Conservation (phyloP, 176 grass and related monocot genomes). For the Lolium multiflorum region DNA sequence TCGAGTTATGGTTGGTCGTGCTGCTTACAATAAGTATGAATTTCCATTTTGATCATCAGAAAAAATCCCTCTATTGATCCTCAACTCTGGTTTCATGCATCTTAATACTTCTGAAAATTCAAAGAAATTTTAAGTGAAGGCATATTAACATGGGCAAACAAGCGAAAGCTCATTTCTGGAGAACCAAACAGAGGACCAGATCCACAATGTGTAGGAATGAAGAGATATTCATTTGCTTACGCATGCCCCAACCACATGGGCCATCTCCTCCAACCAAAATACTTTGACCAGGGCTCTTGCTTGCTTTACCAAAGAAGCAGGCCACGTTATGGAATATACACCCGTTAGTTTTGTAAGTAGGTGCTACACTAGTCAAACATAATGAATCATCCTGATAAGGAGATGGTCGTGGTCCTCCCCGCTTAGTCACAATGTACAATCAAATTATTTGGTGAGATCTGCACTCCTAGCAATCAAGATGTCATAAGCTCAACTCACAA, state of each 20-base stretch:
- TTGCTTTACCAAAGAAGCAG: neutral
- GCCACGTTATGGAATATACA: neutral
- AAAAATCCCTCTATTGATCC: neutral
- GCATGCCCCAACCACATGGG: neutral
- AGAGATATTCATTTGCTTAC: slow-evolving; percentile 4
- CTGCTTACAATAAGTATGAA: slow-evolving; percentile 91
- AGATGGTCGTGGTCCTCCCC: too few species aligned
- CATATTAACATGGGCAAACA: neutral
- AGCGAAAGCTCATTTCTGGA: slow-evolving; percentile 9
- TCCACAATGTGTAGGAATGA: neutral
- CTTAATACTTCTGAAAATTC: slow-evolving; percentile 8
- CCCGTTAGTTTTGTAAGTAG: neutral
- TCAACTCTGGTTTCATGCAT: slow-evolving; percentile 13
- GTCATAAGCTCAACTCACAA: neutral
- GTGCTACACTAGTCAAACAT: neutral
- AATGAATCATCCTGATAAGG: too few species aligned
- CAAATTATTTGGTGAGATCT: neutral
- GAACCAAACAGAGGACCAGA: neutral
- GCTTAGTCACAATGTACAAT: too few species aligned
- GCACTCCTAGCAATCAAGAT: slow-evolving; percentile 8
- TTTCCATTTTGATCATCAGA: slow-evolving; percentile 2
- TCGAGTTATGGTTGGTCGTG: slow-evolving; percentile 92
- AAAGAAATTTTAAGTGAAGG: slow-evolving; percentile 2
- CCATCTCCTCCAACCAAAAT: slow-evolving; percentile 2
- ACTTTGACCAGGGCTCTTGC: neutral